Base-by-base conservation (phyloP, 176 grass and related monocot species). In the Ensete ventricosum region DNA sequence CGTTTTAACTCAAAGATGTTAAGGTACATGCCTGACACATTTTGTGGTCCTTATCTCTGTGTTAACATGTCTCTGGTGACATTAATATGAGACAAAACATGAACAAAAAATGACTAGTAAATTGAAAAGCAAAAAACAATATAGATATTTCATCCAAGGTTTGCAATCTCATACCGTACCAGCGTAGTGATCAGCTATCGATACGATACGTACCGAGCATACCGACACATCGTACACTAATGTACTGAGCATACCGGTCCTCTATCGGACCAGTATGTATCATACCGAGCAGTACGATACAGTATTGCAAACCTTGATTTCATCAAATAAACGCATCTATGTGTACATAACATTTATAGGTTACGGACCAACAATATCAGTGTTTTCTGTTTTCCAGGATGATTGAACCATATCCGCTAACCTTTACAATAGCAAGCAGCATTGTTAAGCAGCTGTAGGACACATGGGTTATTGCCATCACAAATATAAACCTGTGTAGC, bases 391-490 rank as follows among this genome's bases (percentile, higher is more conserved):
- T 43, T n/a, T 25, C 9, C 19, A 65, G 3, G 52, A 59, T 27
- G 20, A 54, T 11, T 60, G 73, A 6, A 70, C n/a, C 51, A 17
- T 78, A 73, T 51, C 8, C 22, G 20, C 69, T 71, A 59, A 93
- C 95, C 95, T 98, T 98, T 72, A 98, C 75, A 79, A 98, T 89
- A 72, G 95, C 90, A 43, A 98, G 82, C 73, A 98, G 74, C 90
- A 98, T 98, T 12, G 90, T 98, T 82, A 98, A 74, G 73, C 95
- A 98, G 62, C 95, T 98, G 66, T 98, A 98, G 7, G 84, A 85
- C 23, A 98, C 95, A 76, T 98, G 95, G 53, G 90, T 98, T 65
- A 98, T 85, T 58, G 90, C 95, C 95, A 98, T 98, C 55, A 98
- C 90, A 74, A 98, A 98, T 87, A 98, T 93, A 80, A 98, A 98